Base-by-base conservation (phyloP, 2,329 filamentous ascomycete species). In the Paraphaeosphaeria sporulosa region DNA sequence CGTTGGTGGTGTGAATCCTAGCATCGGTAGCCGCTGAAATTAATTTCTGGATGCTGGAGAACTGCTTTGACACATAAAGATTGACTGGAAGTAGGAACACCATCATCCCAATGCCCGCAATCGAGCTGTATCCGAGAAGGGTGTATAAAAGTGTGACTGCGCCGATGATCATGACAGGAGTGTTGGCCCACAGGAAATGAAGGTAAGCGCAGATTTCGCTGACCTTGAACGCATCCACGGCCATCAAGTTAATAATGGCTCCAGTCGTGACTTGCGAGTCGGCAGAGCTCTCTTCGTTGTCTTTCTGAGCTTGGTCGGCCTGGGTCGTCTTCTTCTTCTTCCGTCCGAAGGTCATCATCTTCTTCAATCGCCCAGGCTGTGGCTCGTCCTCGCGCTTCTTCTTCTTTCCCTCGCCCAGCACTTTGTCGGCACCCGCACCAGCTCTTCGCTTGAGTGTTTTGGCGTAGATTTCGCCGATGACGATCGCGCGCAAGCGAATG, bases 161-260 rank as follows among this genome's bases (percentile, higher is more conserved):
- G 48, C 97, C 87, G 48, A 91, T 80, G 42, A 99, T 86, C 79
- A 98, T 94, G 0, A 95, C 91, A 0, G 95, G 95, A 1, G 94
- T 94, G 62, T 91, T 89, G 0, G 94, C 94, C 83, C 94, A 91
- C n/a, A 99, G 83, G 78, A 96, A 99, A 79, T 99, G 95, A 34
- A 99, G 83, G 76, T 99, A 99, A 0, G 94, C 91, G 40, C 93
- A 95, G 60, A 97, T 90, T 75, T 99, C 95, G 63, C 92, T 91
- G 57, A 99, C 93, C 81, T 99, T 99, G 87, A 98, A 98, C 50
- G 94, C 97, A 82, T 99, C 96, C 43, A 99, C 96, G 12, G 95
- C 96, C 95, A 99, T 99, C 66, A 99, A 84, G 78, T 98, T 99
- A 82, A 99, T 99, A 72, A 99, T 97, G n/a, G 95, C 96, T 64